phyloP scores from a whole-genome alignment of 805 yeast species.

The Scheffersomyces lignosus region DNA sequence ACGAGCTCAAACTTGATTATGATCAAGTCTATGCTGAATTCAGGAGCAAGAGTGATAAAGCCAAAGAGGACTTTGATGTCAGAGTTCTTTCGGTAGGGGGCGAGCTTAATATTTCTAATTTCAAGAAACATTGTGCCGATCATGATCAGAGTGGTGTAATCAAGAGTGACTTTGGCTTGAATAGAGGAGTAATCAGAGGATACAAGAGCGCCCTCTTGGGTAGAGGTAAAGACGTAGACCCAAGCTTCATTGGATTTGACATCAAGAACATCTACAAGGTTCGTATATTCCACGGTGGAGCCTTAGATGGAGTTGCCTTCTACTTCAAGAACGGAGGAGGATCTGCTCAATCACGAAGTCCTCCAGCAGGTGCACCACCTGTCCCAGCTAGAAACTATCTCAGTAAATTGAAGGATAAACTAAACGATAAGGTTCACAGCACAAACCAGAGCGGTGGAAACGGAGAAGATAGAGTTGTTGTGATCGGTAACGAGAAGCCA shows the following conservation, averaged over 20 bases:
- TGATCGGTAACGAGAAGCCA: constrained; percentile 54
- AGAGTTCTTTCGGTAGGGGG: constrained; percentile 62
- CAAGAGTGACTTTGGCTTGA: constrained; percentile 42
- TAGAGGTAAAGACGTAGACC: constrained; percentile 15
- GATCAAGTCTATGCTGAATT: constrained; percentile 33
- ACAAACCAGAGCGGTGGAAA: not conserved
- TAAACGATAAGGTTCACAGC: constrained; percentile 1
- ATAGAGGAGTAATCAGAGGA: constrained; percentile 39
- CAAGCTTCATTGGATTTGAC: constrained; percentile 31
- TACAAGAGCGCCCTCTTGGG: constrained; percentile 39
- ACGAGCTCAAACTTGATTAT: constrained; percentile 49
- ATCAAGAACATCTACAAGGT: constrained; percentile 47
- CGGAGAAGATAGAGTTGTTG: constrained; percentile 8
- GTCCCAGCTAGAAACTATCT: constrained; percentile 49
- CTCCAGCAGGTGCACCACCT: constrained; percentile 30
- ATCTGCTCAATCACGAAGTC: not conserved
- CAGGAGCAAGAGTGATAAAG: constrained; percentile 24
- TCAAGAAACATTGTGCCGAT: constrained; percentile 32
- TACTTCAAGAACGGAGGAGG: constrained; percentile 14
- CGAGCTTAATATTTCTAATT: constrained; percentile 56
- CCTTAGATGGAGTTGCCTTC: constrained; percentile 80
- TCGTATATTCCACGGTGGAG: constrained; percentile 70
- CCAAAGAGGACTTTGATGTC: constrained; percentile 42
- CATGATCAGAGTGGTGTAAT: constrained; percentile 16
- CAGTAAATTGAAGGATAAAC: constrained; percentile 2